A percentile compares a stretch with the other conserved stretches of the same genome.
phyloP scores from a whole-genome alignment of 805 yeast species.

The Clavispora asparagi region DNA sequence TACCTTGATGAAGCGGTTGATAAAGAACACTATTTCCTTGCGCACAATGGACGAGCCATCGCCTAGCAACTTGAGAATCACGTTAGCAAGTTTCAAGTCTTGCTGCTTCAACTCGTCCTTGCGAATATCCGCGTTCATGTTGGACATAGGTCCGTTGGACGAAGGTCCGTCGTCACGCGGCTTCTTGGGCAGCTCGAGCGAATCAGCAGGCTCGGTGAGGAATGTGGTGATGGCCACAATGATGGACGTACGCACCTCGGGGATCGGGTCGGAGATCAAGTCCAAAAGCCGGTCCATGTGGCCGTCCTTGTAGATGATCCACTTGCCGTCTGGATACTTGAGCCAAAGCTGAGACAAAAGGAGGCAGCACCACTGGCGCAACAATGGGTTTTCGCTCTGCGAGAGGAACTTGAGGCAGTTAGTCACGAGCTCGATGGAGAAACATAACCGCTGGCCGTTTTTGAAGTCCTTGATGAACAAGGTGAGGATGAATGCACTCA shows the following conservation, averaged over 20 bases:
- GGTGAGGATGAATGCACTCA: conserved; percentile 88
- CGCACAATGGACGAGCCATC: conserved; percentile 91
- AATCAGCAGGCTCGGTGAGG: conserved; percentile 43
- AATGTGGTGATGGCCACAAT: conserved; percentile 68
- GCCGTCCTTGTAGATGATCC: conserved; percentile 62
- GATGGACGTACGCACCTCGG: conserved; percentile 88
- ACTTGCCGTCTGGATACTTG: conserved; percentile 68
- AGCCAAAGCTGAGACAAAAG: conserved; percentile 74
- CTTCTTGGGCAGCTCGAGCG: conserved; percentile 14
- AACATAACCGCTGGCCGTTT: conserved; percentile 75
- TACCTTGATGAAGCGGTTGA: conserved; percentile 66
- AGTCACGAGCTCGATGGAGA: conserved; percentile 64
- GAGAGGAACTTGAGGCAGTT: conserved; percentile 64
- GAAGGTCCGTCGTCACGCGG: conserved; percentile 6
- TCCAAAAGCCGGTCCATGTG: conserved; percentile 50
- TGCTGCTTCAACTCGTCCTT: conserved; percentile 53
- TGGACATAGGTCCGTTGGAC: conserved; percentile 7
- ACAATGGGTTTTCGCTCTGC: conserved; percentile 72
- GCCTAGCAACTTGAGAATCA: conserved; percentile 60
- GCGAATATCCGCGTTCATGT: conserved; percentile 25
- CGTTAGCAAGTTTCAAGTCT: conserved; percentile 65
- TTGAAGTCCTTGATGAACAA: conserved; percentile 77
- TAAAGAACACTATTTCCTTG: conserved; percentile 73
- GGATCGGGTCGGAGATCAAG: conserved; percentile 80
- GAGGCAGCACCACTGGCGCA: conserved; percentile 90